Evolutionary conservation across 352 stramenopile species (phyloP).

Genomic region (Phytophthora cryptogea): DNA sequence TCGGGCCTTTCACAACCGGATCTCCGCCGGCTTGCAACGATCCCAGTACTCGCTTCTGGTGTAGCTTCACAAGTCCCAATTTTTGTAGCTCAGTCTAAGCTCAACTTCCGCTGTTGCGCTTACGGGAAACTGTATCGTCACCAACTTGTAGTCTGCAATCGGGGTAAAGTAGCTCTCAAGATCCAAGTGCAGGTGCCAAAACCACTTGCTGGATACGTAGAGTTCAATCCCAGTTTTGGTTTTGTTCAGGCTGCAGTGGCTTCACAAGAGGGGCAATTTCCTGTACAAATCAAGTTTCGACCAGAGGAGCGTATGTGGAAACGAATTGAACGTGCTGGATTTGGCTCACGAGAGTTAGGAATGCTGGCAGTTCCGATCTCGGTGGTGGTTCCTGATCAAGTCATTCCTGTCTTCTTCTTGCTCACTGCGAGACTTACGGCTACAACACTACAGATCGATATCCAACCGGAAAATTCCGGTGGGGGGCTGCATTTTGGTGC

Average conservation of each 20-base stretch:
- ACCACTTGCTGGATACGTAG: conserved; percentile 56
- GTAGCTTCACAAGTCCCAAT: conserved; percentile 49
- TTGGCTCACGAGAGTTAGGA: conserved; percentile 40
- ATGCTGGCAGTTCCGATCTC: conserved; percentile 52
- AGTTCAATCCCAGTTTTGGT: conserved; percentile 86
- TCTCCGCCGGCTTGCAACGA: conserved; percentile 10
- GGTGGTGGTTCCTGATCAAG: conserved; percentile 68
- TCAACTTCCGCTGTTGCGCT: conserved; percentile 88
- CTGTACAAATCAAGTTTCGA: conserved; percentile 74
- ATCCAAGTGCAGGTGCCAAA: conserved; percentile 77
- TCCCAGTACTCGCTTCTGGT: conserved; percentile 22
- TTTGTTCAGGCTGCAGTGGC: conserved; percentile 72
- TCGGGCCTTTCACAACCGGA: conserved; percentile 16
- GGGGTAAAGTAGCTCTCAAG: conserved; percentile 88
- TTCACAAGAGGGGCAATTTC: conserved; percentile 43
- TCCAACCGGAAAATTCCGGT: conserved; percentile 5
- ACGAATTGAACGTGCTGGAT: conserved; percentile 43
- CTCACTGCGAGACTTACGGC: conserved; percentile 40
- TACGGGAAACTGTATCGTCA: conserved; percentile 88
- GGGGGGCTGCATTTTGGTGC: conserved; percentile 37
- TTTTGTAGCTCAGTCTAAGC: conserved; percentile 33
- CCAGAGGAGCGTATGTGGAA: conserved; percentile 54
- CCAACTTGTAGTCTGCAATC: conserved; percentile 82
- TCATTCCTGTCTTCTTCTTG: conserved; percentile 46
- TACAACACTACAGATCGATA: conserved; percentile 11